A percentile compares a stretch with the other conserved stretches of the same genome.
phyloP scores from a whole-genome alignment of 2,329 filamentous ascomycete genomes.

The Beauveria medogensis region DNA sequence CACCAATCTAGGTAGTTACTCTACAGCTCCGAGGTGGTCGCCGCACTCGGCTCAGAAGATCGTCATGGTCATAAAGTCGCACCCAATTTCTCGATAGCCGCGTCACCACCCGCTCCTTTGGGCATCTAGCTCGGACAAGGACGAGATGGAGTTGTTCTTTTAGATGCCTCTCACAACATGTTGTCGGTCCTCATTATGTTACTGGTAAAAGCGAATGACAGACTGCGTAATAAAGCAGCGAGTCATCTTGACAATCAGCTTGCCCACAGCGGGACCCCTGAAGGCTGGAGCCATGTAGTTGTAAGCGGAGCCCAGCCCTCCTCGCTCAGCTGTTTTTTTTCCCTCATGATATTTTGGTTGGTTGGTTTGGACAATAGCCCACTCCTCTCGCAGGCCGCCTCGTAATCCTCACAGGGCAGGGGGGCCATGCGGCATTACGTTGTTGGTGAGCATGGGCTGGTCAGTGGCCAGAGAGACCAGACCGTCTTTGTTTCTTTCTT shows the following conservation, averaged over 20 bases:
- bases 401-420: background rate
- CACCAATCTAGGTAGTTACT: too few species aligned
- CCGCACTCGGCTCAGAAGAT: too few species aligned
- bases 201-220: too few species aligned
- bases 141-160: background rate
- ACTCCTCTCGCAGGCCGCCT: too few species aligned
- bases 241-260: background rate
- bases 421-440: background rate
- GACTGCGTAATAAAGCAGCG: background rate
- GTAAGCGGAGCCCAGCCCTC: background rate
- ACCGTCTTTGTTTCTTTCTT: background rate
- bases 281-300: background rate
- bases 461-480: background rate
- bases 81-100: too few species aligned
- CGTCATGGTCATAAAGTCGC: too few species aligned
- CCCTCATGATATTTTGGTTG: background rate
- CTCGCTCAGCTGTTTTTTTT: background rate
- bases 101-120: too few species aligned
- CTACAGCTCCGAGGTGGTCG: too few species aligned
- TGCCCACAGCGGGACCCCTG: background rate
- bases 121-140: too few species aligned
- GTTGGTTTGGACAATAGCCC: background rate
- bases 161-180: background rate
- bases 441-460: background rate
- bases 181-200: too few species aligned